Conservation (phyloP, 2,329 filamentous ascomycete species). For the Alternaria triticimaculans region DNA sequence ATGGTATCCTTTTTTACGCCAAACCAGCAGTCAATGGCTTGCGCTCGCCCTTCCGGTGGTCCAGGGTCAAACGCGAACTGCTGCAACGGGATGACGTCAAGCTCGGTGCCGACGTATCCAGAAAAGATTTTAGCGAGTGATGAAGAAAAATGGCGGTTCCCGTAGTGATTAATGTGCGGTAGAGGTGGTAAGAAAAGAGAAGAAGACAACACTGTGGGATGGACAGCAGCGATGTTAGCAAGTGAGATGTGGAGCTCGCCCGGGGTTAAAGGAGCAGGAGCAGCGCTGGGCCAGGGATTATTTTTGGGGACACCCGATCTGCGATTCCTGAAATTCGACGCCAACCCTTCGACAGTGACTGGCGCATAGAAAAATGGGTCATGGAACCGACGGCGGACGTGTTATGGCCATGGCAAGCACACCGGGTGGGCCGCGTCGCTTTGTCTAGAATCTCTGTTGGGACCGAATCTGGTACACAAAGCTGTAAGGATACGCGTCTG, state of each 20-base stretch:
- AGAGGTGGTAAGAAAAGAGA: neutral
- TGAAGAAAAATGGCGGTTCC: neutral
- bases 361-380: slow-evolving; percentile 27
- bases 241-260: slow-evolving; percentile 14
- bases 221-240: slow-evolving; percentile 7
- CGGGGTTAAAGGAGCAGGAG: slow-evolving; percentile 26
- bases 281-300: slow-evolving; percentile 15
- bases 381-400: slow-evolving; percentile 6
- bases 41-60: slow-evolving; percentile 2
- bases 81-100: slow-evolving; percentile 14
- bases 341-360: slow-evolving; percentile 14
- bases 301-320: slow-evolving; percentile 31
- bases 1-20: neutral
- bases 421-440: slow-evolving; percentile 16
- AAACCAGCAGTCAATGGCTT: slow-evolving; percentile 7
- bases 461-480: slow-evolving; percentile 10
- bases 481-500: neutral
- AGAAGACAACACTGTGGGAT: neutral
- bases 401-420: slow-evolving; percentile 13
- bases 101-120: neutral
- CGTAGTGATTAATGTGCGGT: neutral
- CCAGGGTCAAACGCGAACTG: neutral
- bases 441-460: slow-evolving; percentile 22
- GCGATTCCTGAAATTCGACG: slow-evolving; percentile 19
- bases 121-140: slow-evolving; percentile 5